phyloP scores from a whole-genome alignment of 768 basidiomycete genomes.

The Plicaturopsis crispa region DNA sequence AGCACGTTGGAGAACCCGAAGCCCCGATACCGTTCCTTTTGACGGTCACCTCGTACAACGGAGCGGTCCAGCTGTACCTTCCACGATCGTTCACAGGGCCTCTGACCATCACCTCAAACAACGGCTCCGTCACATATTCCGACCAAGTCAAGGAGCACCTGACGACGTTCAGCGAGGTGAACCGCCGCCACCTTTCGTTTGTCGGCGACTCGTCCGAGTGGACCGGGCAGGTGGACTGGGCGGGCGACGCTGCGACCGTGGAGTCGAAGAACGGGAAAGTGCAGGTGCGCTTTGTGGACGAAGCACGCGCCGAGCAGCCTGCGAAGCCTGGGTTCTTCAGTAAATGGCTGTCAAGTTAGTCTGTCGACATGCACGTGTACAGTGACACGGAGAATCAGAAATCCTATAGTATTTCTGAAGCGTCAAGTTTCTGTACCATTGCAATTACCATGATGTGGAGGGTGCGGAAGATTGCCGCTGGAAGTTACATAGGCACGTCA shows the following conservation, averaged over 20 bases:
- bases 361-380: too few relatives aligned
- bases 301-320: too few relatives aligned
- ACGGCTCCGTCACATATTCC: slow-evolving; percentile 27
- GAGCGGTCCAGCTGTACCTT: slow-evolving; percentile 26
- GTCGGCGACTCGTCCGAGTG: slow-evolving; percentile 31
- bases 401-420: too few relatives aligned
- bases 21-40: background rate
- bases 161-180: slow-evolving; percentile 25
- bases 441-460: too few relatives aligned
- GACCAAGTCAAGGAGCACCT: slow-evolving; percentile 20
- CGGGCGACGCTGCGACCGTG: slow-evolving; percentile 30
- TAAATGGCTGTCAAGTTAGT: too few relatives aligned
- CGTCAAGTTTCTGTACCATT: too few relatives aligned
- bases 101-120: slow-evolving; percentile 22
- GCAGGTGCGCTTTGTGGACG: slow-evolving; percentile 29
- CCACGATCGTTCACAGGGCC: slow-evolving; percentile 35
- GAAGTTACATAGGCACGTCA: too few relatives aligned
- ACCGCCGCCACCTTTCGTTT: slow-evolving; percentile 27
- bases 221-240: slow-evolving; percentile 22
- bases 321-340: too few relatives aligned
- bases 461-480: too few relatives aligned
- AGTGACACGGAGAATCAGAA: too few relatives aligned
- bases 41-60: slow-evolving; percentile 15
- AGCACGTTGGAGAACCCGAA: background rate
- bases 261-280: slow-evolving; percentile 29